A percentile compares a stretch with the other conserved stretches of the same genome.
Evolutionary conservation across 139 green algal genomes (phyloP).

Genomic region (Chlorella sp.): DNA sequence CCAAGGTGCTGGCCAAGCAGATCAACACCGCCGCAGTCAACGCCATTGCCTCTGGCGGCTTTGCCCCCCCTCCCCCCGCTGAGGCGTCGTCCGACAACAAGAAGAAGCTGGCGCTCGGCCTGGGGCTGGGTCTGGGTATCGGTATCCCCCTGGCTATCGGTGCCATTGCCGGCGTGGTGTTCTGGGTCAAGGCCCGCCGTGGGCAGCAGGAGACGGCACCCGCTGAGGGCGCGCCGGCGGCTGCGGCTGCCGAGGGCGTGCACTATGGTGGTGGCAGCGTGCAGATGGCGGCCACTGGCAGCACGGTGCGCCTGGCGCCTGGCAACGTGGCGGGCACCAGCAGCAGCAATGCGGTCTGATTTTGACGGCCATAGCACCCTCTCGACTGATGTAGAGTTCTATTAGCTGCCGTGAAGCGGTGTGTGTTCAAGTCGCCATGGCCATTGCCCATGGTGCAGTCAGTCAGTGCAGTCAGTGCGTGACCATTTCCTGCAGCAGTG

Average conservation of each 20-base stretch:
- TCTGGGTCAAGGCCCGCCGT: not conserved
- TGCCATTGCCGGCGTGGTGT: not conserved
- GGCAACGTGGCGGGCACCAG: too few relatives aligned
- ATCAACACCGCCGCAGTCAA: not conserved
- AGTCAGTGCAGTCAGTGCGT: too few relatives aligned
- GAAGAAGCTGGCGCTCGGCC: not conserved
- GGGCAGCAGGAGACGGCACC: not conserved
- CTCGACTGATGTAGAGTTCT: too few relatives aligned
- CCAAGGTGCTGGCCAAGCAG: not conserved
- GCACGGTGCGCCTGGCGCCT: not conserved
- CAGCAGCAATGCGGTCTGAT: too few relatives aligned
- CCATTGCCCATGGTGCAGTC: too few relatives aligned
- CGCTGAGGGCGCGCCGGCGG: too few relatives aligned
- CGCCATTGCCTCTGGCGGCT: not conserved
- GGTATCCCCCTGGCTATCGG: not conserved
- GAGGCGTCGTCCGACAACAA: not conserved
- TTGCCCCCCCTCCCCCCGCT: too few relatives aligned
- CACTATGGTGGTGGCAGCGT: not conserved
- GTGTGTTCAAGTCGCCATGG: too few relatives aligned
- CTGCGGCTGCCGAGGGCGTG: not conserved
- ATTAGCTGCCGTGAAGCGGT: too few relatives aligned
- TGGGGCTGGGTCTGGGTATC: not conserved
- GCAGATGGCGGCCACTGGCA: not conserved
- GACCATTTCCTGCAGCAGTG: too few relatives aligned
- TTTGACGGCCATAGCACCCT: too few relatives aligned